Percentiles rank a stretch among this genome's conserved stretches.
Conservation (phyloP, 2,329 filamentous ascomycete species). For the Pseudocercospora fuligena region DNA sequence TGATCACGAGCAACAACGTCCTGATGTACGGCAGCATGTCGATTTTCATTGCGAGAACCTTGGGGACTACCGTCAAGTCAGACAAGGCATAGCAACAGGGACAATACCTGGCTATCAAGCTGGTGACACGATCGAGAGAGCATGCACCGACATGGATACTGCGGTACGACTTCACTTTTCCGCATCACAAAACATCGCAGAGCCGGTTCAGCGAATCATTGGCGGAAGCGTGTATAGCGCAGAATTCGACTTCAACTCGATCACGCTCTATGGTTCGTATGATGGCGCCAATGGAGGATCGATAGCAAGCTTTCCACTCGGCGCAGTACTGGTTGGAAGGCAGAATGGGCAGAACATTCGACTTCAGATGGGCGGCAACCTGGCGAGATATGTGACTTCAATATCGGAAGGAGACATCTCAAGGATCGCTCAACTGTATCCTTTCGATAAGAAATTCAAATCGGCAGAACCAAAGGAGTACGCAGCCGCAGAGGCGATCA, state of each 20-base stretch:
- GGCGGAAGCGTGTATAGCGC: not conserved
- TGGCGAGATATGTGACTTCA: not conserved
- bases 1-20: not conserved
- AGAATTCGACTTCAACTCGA: slow-evolving; percentile 1
- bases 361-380: not conserved
- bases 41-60: not conserved
- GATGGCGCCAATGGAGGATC: not conserved
- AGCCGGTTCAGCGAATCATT: not conserved
- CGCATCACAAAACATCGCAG: not conserved
- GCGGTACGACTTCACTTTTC: not conserved
- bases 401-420: not conserved
- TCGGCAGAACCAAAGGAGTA: not conserved
- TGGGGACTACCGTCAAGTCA: not conserved
- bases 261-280: slow-evolving; percentile 1
- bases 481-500: not conserved
- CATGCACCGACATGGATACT: not conserved
- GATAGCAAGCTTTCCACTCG: not conserved
- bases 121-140: slow-evolving; percentile 2
- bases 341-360: not conserved
- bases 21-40: not conserved
- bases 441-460: not conserved
- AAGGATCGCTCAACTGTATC: not conserved
- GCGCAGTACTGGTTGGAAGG: not conserved
- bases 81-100: not conserved
- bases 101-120: not conserved